Evolutionary conservation across 768 basidiomycete species (phyloP).

Genomic region (Leccinellum rugosiceps): DNA sequence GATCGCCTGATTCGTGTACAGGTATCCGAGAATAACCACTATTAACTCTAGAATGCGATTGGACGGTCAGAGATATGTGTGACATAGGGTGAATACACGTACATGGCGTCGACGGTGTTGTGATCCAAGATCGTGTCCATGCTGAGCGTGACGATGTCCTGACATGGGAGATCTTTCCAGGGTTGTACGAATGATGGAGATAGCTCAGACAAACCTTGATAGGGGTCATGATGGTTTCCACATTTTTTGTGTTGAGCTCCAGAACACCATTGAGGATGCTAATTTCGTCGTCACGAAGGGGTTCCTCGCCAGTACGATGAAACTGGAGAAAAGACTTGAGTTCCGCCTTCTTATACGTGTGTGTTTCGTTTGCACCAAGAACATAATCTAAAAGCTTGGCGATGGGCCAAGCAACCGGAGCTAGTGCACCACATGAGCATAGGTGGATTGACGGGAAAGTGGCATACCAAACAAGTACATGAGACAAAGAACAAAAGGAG

Average conservation of each 20-base stretch:
- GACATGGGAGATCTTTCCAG: neutral
- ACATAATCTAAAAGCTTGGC: slow-evolving; percentile 74
- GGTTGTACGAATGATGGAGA: neutral
- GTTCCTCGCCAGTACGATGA: slow-evolving; percentile 72
- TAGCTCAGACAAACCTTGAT: slow-evolving; percentile 45
- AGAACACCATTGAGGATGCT: slow-evolving; percentile 77
- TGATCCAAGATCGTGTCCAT: slow-evolving; percentile 79
- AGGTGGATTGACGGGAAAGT: neutral
- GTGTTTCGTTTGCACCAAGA: slow-evolving; percentile 69
- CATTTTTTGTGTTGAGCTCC: slow-evolving; percentile 74
- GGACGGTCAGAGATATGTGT: slow-evolving; percentile 2
- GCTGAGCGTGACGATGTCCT: slow-evolving; percentile 83
- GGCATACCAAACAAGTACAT: slow-evolving; percentile 59
- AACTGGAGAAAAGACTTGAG: slow-evolving; percentile 78
- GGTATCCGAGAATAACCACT: slow-evolving; percentile 94
- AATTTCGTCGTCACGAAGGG: slow-evolving; percentile 77
- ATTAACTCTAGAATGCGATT: slow-evolving; percentile 42
- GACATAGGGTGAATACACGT: slow-evolving; percentile 22
- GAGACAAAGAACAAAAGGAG: slow-evolving; percentile 66
- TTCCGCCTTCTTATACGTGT: slow-evolving; percentile 82
- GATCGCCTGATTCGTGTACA: slow-evolving; percentile 69
- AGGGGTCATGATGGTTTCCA: slow-evolving; percentile 79
- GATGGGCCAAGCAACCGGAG: slow-evolving; percentile 74
- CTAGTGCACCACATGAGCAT: slow-evolving; percentile 26
- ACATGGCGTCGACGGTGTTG: slow-evolving; percentile 74